Percentiles rank a stretch among this genome's conserved stretches.
Conservation (phyloP, 345 rosid genomes). For the Citrus sp. region DNA sequence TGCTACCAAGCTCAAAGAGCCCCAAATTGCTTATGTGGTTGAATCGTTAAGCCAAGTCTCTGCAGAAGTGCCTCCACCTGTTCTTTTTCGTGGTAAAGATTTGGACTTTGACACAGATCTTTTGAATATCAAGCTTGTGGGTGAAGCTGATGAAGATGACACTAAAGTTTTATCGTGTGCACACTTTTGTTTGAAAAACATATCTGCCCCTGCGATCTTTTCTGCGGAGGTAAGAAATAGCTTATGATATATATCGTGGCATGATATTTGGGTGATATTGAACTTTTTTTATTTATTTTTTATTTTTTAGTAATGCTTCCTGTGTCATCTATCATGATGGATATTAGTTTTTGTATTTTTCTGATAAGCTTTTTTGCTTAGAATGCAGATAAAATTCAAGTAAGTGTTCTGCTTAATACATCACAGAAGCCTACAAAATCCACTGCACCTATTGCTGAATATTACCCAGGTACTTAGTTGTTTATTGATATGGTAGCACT, state of each 20-base stretch:
- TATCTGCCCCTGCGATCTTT: constrained; percentile 30
- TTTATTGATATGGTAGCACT: not conserved
- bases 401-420: constrained; percentile 59
- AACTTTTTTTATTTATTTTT: not conserved
- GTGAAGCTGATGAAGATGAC: constrained; percentile 34
- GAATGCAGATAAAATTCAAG: constrained; percentile 85
- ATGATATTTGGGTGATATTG: not conserved
- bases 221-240: constrained; percentile 61
- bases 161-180: constrained; percentile 44
- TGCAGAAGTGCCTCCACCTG: constrained; percentile 41
- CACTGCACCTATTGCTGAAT: constrained; percentile 62
- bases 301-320: not conserved
- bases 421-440: constrained; percentile 42
- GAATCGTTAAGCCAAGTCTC: constrained; percentile 43
- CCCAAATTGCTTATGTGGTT: constrained; percentile 45
- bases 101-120: constrained; percentile 49
- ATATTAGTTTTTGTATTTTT: constrained; percentile 21
- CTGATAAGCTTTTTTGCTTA: constrained; percentile 42
- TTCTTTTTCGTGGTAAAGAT: constrained; percentile 50
- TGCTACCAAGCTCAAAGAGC: constrained; percentile 59
- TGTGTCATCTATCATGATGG: not conserved
- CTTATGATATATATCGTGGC: not conserved
- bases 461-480: constrained; percentile 63
- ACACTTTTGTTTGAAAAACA: constrained; percentile 52
- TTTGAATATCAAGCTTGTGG: constrained; percentile 38